A percentile compares a stretch with the other conserved stretches of the same genome.
Conservation (phyloP, 495 filamentous ascomycete species). For the Tetracladium marchalianum region DNA sequence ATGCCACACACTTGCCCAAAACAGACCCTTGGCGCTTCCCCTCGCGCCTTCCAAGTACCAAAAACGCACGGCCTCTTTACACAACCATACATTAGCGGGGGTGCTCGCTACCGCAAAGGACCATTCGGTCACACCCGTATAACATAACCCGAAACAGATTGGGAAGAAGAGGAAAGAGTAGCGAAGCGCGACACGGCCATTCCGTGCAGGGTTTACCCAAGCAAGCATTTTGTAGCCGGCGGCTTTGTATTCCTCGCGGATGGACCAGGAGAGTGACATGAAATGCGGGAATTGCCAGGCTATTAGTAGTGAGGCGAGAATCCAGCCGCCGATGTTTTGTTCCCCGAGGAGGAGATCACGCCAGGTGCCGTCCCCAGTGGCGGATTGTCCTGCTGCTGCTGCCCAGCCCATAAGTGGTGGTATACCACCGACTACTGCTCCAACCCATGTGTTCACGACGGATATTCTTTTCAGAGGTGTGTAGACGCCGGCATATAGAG, state of each 20-base stretch:
- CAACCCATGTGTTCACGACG: conserved; percentile 90
- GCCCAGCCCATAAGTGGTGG: conserved; percentile 98
- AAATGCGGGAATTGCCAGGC: conserved; percentile 99
- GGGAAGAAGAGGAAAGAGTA: conserved; percentile 87
- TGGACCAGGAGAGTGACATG: conserved; percentile 79
- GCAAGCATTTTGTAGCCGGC: conserved; percentile 87
- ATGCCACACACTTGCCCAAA: conserved; percentile 98
- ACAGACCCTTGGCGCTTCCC: conserved; percentile 75
- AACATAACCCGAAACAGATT: conserved; percentile 74
- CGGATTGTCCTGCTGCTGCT: conserved; percentile 78
- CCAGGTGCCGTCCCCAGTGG: conserved; percentile 64
- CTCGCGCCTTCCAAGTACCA: conserved; percentile 68
- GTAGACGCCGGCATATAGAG: conserved; percentile 83
- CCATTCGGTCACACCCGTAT: conserved; percentile 74
- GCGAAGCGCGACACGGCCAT: conserved; percentile 74
- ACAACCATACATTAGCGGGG: conserved; percentile 80
- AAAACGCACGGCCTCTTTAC: conserved; percentile 71
- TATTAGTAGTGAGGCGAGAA: conserved; percentile 74
- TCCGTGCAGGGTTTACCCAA: conserved; percentile 78
- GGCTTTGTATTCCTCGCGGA: conserved; percentile 78
- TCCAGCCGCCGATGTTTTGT: conserved; percentile 73
- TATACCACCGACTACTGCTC: conserved; percentile 85
- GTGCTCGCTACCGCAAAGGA: conserved; percentile 74
- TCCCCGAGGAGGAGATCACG: conserved; percentile 67
- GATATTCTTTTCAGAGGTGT: conserved; percentile 85